Base-by-base conservation (phyloP, 495 filamentous ascomycete genomes). In the Bombardia bombarda region DNA sequence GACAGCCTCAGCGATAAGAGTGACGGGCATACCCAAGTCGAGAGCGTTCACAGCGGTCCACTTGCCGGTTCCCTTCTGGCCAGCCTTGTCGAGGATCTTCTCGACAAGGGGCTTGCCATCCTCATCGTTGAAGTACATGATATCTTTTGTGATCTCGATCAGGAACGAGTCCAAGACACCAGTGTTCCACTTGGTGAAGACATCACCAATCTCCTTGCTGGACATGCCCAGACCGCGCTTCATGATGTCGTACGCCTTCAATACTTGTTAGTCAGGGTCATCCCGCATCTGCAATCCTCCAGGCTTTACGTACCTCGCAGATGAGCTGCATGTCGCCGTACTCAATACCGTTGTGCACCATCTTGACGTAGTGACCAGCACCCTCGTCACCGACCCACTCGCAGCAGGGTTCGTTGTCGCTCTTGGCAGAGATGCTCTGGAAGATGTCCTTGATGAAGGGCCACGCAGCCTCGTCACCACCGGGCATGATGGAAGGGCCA, bases 301-400 rank as follows among this genome's bases (percentile, higher is more conserved):
- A n/a, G n/a, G n/a, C n/a, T 12, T 13, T 17, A 50, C 74, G 34
- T 67, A 96, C 92, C 83, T 98, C 92, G 70, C 85, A 93, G 67
- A 98, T 98, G 63, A 98, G 74, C 78, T 98, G 92, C 92, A 98
- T 98, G 70, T 98, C 92, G 82, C 92, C 92, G 63, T 98, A 98
- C 73, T 98, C 92, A 60, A 98, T 98, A 78, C 92, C 92, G 67
- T 98, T 98, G 83, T 98, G 92, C 46, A 98, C 92, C 93, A 98
- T 98, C 84, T 98, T 98, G 74, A 98, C 90, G 77, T 95, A 98
- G 79, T 98, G 92, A 47, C 92, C 92, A 62, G 92, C 83, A 77
- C 92, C 92, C 65, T 95, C 89, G 74, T 98, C 92, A 75, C 92
- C 92, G 53, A 97, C 92, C 92, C 92, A 98, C 69, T 98, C 90